These are phyloP conservation scores for Telopea speciosissima DNA, from an alignment of 177 flowering plant species.

Conservation along the genomic window DNA sequence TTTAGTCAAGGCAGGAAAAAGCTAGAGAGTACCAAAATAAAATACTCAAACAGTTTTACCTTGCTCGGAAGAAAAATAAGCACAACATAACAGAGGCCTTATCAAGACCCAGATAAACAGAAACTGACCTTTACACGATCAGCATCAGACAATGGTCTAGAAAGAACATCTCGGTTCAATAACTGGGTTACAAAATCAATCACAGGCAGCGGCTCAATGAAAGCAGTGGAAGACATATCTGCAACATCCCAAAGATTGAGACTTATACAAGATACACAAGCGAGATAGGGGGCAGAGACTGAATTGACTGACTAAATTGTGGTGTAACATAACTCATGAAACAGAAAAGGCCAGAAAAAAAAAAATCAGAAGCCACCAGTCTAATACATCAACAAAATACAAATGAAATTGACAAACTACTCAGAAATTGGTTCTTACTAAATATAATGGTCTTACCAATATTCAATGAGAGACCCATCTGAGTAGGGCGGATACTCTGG, in stretches of 20 bases:
- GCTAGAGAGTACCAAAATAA: not conserved
- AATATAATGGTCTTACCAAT: slow-evolving; percentile 42
- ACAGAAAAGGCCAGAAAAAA: no score
- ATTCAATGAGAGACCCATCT: slow-evolving; percentile 90
- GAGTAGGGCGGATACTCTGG: slow-evolving; percentile 94
- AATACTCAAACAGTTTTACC: not conserved
- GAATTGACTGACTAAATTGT: no score
- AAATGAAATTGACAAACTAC: not conserved
- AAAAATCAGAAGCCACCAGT: not conserved
- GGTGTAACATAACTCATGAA: no score
- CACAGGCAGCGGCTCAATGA: slow-evolving; percentile 88
- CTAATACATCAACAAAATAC: not conserved
- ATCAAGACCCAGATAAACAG: not conserved
- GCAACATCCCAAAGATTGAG: slow-evolving; percentile 17
- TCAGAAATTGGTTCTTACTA: not conserved
- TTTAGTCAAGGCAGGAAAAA: no score
- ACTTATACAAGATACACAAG: no score
- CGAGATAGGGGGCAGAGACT: no score
- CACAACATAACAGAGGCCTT: not conserved
- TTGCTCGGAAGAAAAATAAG: no score
- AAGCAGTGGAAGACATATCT: slow-evolving; percentile 98
- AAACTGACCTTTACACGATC: slow-evolving; percentile 76
- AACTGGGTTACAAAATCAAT: slow-evolving; percentile 74
- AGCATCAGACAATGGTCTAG: slow-evolving; percentile 74
- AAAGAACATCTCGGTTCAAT: slow-evolving; percentile 58